Conservation (phyloP, 2,329 filamentous ascomycete species). For the Cercospora sp. region DNA sequence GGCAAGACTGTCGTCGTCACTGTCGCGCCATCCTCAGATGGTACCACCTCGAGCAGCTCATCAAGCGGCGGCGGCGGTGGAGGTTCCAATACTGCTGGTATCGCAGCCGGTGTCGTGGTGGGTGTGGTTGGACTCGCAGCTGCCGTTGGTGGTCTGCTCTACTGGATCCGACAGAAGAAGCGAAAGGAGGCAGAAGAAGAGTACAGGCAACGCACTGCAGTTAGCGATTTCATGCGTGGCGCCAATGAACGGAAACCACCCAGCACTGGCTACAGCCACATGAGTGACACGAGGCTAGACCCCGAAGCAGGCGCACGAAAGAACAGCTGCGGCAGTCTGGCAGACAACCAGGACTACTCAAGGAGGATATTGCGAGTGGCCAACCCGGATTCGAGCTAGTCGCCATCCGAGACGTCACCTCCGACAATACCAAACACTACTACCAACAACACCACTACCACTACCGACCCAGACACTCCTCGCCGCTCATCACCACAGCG, state of each 20-base stretch:
- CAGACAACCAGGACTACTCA: constrained; percentile 88
- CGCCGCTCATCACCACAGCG: constrained; percentile 10
- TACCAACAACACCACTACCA: background rate
- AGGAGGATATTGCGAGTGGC: constrained; percentile 90
- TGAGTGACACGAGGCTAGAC: constrained; percentile 84
- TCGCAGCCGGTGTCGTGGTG: constrained; percentile 84
- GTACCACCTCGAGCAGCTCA: constrained; percentile 51
- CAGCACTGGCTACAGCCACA: constrained; percentile 65
- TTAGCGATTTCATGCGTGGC: constrained; percentile 69
- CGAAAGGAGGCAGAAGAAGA: constrained; percentile 81
- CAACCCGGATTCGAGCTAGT: constrained; percentile 27
- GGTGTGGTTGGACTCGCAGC: constrained; percentile 71
- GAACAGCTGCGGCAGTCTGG: constrained; percentile 86
- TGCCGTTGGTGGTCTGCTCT: constrained; percentile 67
- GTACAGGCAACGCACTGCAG: constrained; percentile 76
- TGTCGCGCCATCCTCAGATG: constrained; percentile 27
- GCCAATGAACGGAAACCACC: constrained; percentile 55
- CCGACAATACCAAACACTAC: background rate
- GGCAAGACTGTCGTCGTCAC: constrained; percentile 42
- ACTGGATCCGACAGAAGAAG: constrained; percentile 74
- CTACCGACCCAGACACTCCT: constrained; percentile 1
- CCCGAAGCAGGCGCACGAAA: constrained; percentile 58
- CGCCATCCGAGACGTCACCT: constrained; percentile 9
- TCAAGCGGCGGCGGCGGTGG: constrained; percentile 23
- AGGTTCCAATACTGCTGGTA: constrained; percentile 70